Evolutionary conservation across 768 basidiomycete genomes (phyloP), one percentile per base, ranked within the genome.

Genomic region (Calvatia gigantea): DNA sequence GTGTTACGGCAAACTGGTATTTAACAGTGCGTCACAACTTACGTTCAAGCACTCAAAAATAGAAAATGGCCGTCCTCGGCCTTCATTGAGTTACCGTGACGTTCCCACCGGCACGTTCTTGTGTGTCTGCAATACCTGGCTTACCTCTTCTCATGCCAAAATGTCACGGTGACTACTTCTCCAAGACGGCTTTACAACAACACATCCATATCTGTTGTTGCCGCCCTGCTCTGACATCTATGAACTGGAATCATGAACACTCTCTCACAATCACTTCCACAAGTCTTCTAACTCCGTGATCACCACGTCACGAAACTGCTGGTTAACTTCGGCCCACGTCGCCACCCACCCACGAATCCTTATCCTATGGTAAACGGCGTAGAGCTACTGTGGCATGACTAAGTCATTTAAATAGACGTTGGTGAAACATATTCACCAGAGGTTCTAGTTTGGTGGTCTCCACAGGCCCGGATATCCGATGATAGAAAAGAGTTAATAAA

Each of bases 271-370:
- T 6, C 41, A 11, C 11, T 27, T 41, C 25, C 15, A 23, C 19
- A 12, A 3, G 23, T 14, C 54, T 55, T 55, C 54, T 55, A 55
- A 44, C 54, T 48, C 54, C 54, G 54, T 48, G 47, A 53, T 43
- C 42, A 43, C 41, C 51, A 42, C 4, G 41, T 42, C 17, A 42
- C 41, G 17, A 42, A 42, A 42, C 41, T 23, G 19, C 21, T 11
- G 23, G 19, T 42, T 23, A 21, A 21, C 41, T 21, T 11, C 19
- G 21, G 25, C 17, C 25, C 41, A 14, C n/a, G n/a, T n/a, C n/a
- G n/a, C n/a, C n/a, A n/a, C n/a, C n/a, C n/a, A n/a, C n/a, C n/a
- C n/a, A n/a, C n/a, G n/a, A n/a, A n/a, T n/a, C n/a, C n/a, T n/a
- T n/a, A n/a, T n/a, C n/a, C n/a, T n/a, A n/a, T n/a, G n/a, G n/a